Evolutionary conservation across 2,329 filamentous ascomycete species (phyloP).

Genomic region (Colletotrichum endophyticum): DNA sequence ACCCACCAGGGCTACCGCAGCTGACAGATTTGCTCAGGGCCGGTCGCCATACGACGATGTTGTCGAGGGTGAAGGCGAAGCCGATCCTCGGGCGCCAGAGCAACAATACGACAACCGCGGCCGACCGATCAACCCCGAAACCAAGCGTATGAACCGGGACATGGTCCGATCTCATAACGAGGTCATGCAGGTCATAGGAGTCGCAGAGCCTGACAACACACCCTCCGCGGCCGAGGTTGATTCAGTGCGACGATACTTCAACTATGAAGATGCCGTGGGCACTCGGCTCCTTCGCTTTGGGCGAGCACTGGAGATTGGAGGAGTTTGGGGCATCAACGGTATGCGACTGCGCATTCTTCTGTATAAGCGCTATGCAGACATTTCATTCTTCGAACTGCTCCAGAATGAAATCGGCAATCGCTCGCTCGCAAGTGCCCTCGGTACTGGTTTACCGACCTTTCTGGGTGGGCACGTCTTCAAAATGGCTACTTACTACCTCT

Average conservation of each 20-base stretch:
- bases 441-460: conserved; percentile 45
- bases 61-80: conserved; percentile 52
- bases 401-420: conserved; percentile 35
- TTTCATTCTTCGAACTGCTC: conserved; percentile 52
- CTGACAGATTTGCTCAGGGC: conserved; percentile 42
- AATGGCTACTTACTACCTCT: conserved; percentile 26
- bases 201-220: conserved; percentile 61
- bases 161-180: conserved; percentile 67
- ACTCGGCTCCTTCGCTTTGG: conserved; percentile 37
- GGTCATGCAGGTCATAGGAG: conserved; percentile 67
- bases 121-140: conserved; percentile 59
- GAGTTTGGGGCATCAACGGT: conserved; percentile 57
- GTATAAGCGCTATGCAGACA: conserved; percentile 53
- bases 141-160: conserved; percentile 59
- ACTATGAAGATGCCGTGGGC: conserved; percentile 54
- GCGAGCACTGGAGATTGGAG: conserved; percentile 43
- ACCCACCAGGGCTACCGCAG: not conserved
- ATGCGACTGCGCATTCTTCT: conserved; percentile 60
- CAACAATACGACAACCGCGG: conserved; percentile 62
- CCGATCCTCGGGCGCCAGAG: conserved; percentile 40
- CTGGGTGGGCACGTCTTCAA: conserved; percentile 36
- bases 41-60: conserved; percentile 66
- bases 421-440: conserved; percentile 35
- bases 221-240: conserved; percentile 43
- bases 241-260: conserved; percentile 45